Conservation (phyloP, 805 yeast species). For the Candida michaelii region DNA sequence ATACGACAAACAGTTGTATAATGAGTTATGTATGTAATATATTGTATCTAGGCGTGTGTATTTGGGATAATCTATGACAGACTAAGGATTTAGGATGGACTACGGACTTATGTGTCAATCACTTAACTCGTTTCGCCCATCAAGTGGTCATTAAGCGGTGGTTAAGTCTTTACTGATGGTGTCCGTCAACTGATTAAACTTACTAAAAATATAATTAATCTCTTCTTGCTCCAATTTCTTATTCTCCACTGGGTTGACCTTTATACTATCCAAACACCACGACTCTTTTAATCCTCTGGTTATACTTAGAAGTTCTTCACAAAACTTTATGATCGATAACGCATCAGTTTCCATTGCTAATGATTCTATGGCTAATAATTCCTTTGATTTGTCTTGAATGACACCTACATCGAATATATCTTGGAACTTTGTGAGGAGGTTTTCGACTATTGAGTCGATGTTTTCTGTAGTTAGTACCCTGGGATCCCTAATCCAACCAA, state of each 20-base stretch:
- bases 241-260: conserved; percentile 23
- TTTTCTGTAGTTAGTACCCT: conserved; percentile 41
- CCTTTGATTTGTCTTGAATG: conserved; percentile 40
- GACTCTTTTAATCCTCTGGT: conserved; percentile 52
- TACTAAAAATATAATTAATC: conserved; percentile 24
- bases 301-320: conserved; percentile 52
- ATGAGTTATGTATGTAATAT: conserved; percentile 5
- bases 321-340: conserved; percentile 47
- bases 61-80: too few relatives aligned
- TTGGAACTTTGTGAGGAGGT: conserved; percentile 51
- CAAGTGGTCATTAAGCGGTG: too few relatives aligned
- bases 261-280: conserved; percentile 58
- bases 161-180: too few relatives aligned
- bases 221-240: conserved; percentile 22
- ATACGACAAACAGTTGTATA: too few relatives aligned
- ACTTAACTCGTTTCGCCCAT: too few relatives aligned
- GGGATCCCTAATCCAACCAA: too few relatives aligned
- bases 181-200: conserved; percentile 36
- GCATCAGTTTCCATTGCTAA: conserved; percentile 56
- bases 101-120: too few relatives aligned
- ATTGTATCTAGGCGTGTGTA: too few relatives aligned
- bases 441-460: conserved; percentile 52
- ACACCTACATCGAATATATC: conserved; percentile 51
- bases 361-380: conserved; percentile 50
- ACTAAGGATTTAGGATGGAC: too few relatives aligned